These are phyloP conservation scores for Macrophomina phaseolina DNA, from an alignment of 2,329 filamentous ascomycete genomes.

Conservation along the genomic window DNA sequence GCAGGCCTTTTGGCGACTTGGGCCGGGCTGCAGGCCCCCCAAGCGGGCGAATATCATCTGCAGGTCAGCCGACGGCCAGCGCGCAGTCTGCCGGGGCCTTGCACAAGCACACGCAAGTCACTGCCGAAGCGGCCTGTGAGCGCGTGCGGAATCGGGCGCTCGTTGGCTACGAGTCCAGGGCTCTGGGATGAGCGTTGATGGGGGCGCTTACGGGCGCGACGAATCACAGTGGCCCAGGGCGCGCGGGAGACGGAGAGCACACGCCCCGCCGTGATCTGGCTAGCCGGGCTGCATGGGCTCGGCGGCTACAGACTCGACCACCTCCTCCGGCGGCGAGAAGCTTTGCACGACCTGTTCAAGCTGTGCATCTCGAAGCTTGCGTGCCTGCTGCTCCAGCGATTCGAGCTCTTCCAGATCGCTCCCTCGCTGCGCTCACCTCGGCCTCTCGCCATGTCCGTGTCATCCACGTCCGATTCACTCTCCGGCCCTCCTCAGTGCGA, in stretches of 20 bases:
- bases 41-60: constrained; percentile 15
- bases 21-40: constrained; percentile 4
- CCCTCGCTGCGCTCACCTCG: background rate
- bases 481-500: background rate
- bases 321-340: background rate
- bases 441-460: constrained; percentile 2
- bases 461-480: background rate
- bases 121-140: constrained; percentile 19
- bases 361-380: constrained; percentile 15
- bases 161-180: constrained; percentile 13
- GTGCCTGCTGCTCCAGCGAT: background rate
- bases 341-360: constrained; percentile 14
- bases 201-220: constrained; percentile 9
- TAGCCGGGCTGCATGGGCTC: constrained; percentile 9
- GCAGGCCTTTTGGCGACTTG: constrained; percentile 19
- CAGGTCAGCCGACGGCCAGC: constrained; percentile 24
- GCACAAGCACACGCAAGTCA: constrained; percentile 1
- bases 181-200: constrained; percentile 20
- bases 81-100: constrained; percentile 14
- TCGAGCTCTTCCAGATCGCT: constrained; percentile 1
- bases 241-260: constrained; percentile 3
- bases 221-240: constrained; percentile 11
- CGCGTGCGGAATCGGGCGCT: constrained; percentile 12
- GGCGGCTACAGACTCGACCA: constrained; percentile 15
- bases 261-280: constrained; percentile 16